These are phyloP conservation scores for Gracilaria domingensis DNA, from an alignment of 23 red algal species.

Conservation along the genomic window DNA sequence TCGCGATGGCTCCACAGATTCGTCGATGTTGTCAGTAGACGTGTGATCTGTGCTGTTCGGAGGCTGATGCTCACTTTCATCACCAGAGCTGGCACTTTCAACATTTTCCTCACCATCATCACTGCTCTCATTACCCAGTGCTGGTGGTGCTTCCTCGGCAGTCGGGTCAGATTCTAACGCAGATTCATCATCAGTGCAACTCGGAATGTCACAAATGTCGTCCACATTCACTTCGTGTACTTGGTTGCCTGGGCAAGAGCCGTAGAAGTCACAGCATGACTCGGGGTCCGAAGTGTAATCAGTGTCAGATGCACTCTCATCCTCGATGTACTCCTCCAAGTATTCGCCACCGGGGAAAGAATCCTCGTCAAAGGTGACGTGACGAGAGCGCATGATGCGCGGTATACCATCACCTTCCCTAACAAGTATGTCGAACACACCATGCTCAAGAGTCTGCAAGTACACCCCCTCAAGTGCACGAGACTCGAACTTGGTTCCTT, in stretches of 20 bases:
- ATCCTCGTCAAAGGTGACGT: background rate
- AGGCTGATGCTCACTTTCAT: background rate
- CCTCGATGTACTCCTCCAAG: background rate
- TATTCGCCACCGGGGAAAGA: background rate
- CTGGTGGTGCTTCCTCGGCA: background rate
- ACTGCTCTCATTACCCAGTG: background rate
- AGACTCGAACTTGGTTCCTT: background rate
- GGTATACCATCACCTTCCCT: background rate
- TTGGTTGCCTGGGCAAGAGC: too few relatives aligned
- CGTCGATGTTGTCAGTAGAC: background rate
- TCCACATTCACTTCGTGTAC: background rate
- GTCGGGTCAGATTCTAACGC: background rate
- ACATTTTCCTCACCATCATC: background rate
- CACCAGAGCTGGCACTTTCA: background rate
- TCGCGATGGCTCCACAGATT: background rate
- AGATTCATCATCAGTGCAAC: background rate
- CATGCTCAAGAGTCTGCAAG: background rate
- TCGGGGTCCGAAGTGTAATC: background rate
- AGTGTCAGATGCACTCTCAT: background rate
- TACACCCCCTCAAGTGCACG: background rate
- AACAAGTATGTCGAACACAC: background rate
- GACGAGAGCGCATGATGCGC: background rate
- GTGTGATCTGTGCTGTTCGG: background rate
- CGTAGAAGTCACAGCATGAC: background rate
- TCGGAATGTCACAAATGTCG: background rate